Conservation (phyloP, 768 basidiomycete species). For the Termitomyces heimii region DNA sequence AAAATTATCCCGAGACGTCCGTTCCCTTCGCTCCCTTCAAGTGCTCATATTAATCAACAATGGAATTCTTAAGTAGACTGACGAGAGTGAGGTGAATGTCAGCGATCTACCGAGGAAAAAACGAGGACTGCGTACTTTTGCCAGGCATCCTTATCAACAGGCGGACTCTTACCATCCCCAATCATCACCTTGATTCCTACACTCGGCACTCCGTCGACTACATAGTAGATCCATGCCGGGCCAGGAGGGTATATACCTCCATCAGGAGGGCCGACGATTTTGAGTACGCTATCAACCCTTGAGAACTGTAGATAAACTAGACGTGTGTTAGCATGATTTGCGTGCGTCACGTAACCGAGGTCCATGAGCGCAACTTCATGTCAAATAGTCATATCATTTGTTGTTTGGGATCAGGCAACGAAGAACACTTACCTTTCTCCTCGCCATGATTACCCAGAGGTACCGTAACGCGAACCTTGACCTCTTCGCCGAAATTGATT, state of each 20-base stretch:
- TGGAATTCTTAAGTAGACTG: constrained; percentile 45
- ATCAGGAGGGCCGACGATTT: constrained; percentile 59
- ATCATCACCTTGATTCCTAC: constrained; percentile 58
- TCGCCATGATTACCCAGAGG: constrained; percentile 7
- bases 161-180: constrained; percentile 58
- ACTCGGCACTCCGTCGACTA: constrained; percentile 64
- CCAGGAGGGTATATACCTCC: constrained; percentile 71
- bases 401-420: background rate
- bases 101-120: background rate
- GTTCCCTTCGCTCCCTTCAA: constrained; percentile 17
- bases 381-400: background rate
- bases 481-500: constrained; percentile 38
- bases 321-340: constrained; percentile 71
- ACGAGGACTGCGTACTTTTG: constrained; percentile 42
- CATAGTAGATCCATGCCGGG: constrained; percentile 70
- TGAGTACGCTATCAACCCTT: constrained; percentile 40
- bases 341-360: constrained; percentile 76
- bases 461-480: constrained; percentile 37
- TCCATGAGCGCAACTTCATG: constrained; percentile 69
- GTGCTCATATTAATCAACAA: constrained; percentile 44
- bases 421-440: constrained; percentile 27
- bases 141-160: constrained; percentile 48
- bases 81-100: background rate
- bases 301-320: constrained; percentile 54
- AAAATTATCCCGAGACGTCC: constrained; percentile 3